phyloP scores from a whole-genome alignment of 2,329 filamentous ascomycete genomes.

The Cordyceps javanica region DNA sequence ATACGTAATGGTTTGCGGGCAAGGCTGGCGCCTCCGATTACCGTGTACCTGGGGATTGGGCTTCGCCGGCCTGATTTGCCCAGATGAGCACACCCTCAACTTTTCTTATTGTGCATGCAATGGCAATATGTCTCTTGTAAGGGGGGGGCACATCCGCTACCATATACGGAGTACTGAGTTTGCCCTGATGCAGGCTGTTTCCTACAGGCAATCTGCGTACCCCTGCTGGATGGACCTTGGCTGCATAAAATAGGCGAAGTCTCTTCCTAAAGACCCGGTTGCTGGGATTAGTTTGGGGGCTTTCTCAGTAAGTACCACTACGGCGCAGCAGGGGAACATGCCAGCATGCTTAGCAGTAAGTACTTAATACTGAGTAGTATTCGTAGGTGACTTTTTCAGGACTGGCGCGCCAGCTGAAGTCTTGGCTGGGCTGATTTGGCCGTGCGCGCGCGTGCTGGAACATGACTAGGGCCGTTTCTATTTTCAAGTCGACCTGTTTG shows the following conservation, averaged over 20 bases:
- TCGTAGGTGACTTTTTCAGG: not conserved
- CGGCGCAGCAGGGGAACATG: not conserved
- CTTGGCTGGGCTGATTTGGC: not conserved
- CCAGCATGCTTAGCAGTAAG: too few relatives aligned
- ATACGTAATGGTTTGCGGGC: too few relatives aligned
- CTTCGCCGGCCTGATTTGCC: not conserved
- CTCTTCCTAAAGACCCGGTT: not conserved
- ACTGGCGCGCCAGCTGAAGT: not conserved
- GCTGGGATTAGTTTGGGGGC: not conserved
- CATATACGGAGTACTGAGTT: not conserved
- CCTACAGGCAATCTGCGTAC: not conserved
- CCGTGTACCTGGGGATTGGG: not conserved
- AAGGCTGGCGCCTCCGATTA: not conserved
- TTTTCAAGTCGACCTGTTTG: not conserved
- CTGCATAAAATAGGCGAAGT: not conserved
- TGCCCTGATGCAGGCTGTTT: too few relatives aligned
- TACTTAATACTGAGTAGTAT: too few relatives aligned
- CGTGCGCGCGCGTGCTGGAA: not conserved
- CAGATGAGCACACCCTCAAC: not conserved
- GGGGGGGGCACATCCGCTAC: not conserved
- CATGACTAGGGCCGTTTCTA: not conserved
- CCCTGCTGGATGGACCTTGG: not conserved
- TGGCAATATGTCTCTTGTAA: not conserved
- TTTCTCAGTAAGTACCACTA: not conserved
- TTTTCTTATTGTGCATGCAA: not conserved